Conservation (phyloP, 2,329 filamentous ascomycete genomes). For the Cladophialophora psammophila region DNA sequence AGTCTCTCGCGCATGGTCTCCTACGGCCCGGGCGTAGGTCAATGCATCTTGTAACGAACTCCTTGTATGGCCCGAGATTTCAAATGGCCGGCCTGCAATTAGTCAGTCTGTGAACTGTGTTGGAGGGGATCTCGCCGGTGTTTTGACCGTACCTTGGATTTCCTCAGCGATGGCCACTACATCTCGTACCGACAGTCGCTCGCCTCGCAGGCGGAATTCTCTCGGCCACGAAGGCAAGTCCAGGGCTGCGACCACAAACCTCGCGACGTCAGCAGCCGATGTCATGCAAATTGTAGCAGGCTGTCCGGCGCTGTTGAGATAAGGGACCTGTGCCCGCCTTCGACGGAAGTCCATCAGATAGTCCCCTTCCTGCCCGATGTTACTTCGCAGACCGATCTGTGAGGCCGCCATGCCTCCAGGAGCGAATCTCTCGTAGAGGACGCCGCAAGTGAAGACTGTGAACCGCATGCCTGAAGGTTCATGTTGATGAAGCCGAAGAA, state of each 20-base stretch:
- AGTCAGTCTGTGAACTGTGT: conserved; percentile 18
- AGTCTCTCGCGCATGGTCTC: conserved; percentile 48
- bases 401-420: conserved; percentile 69
- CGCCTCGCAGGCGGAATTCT: conserved; percentile 74
- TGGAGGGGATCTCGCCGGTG: conserved; percentile 1
- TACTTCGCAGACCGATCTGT: conserved; percentile 65
- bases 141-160: conserved; percentile 47
- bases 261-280: conserved; percentile 72
- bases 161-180: conserved; percentile 65
- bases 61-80: conserved; percentile 40
- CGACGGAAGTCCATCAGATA: conserved; percentile 70
- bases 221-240: conserved; percentile 71
- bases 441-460: conserved; percentile 75
- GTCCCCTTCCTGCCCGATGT: conserved; percentile 64
- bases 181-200: conserved; percentile 66
- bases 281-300: conserved; percentile 70
- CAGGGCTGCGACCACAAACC: conserved; percentile 71
- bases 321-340: conserved; percentile 67
- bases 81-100: conserved; percentile 39
- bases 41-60: conserved; percentile 41
- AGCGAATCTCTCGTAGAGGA: conserved; percentile 78
- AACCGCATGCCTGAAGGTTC: conserved; percentile 64
- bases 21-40: conserved; percentile 44
- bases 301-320: conserved; percentile 59
- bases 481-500: conserved; percentile 65